Base-by-base conservation (phyloP, 2,329 filamentous ascomycete species). In the Aureobasidium sp. region DNA sequence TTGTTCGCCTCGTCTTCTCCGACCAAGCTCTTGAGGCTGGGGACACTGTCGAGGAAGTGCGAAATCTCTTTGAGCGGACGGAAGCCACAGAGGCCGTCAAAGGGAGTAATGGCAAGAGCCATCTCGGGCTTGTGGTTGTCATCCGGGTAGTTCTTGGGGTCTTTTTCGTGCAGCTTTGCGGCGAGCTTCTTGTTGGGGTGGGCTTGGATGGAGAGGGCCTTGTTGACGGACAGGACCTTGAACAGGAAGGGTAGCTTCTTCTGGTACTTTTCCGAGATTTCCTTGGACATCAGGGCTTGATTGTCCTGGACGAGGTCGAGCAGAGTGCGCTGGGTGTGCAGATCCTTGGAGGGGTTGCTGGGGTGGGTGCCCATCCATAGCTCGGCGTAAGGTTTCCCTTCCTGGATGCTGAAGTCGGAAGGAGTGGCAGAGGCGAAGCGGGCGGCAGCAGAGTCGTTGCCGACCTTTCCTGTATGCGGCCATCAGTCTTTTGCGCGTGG, bases 111-210 rank as follows among this genome's bases (percentile, higher is more conserved):
- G 65, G 94, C 94, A 74, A 99, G 96, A 65, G 94, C 92, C 94
- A 99, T 99, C 77, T 99, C 94, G 37, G 94, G 94, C 78, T 99
- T 99, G 81, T 99, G 94, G 78, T 99, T 99, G 79, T 97, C 93
- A 80, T 99, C 91, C 75, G 93, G 94, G 73, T 99, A 99, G 79
- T 99, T 95, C 77, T 90, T 90, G 53, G 91, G 83, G 72, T 99
- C 93, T 65, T 82, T 85, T 42, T 86, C 84, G 74, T 97, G 94
- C 33, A 99, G 80, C 72, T 91, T 79, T 77, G 95, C 93, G 57
- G 94, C 94, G 15, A 95, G 86, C 76, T 89, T 90, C 83, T 75
- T 75, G 67, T 75, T 75, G 5, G 73, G 73, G 62, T 99, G 94
- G 27, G 94, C 94, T 75, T 99, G 94, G 70, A 99, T 97, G 65